Percentiles rank a stretch among this genome's conserved stretches.
These are phyloP conservation scores for Aquilaria sinensis DNA, from an alignment of 345 rosid species.

Conservation along the genomic window DNA sequence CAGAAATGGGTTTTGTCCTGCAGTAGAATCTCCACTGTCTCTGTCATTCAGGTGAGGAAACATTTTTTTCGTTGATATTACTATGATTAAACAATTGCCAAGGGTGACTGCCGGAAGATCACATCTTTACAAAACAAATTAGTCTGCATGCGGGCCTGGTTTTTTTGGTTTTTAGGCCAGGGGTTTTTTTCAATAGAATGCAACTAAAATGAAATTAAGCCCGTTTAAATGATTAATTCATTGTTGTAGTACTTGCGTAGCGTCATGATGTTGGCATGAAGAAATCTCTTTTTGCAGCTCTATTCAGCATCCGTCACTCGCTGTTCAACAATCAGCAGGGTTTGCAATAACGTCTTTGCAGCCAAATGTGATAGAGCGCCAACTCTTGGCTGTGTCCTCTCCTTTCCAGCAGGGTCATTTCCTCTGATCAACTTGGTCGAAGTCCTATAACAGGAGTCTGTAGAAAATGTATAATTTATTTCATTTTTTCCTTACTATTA, in stretches of 20 bases:
- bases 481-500: no score
- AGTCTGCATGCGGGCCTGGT: background rate
- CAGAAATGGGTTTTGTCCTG: conserved; percentile 39
- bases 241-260: background rate
- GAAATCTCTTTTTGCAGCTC: conserved; percentile 36
- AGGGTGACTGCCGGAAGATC: no score
- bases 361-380: conserved; percentile 58
- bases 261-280: background rate
- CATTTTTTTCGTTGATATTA: background rate
- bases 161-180: background rate
- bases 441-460: conserved; percentile 10
- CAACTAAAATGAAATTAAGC: no score
- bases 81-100: no score
- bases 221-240: no score
- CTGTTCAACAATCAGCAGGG: conserved; percentile 63
- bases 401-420: conserved; percentile 47
- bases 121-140: no score
- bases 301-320: conserved; percentile 56
- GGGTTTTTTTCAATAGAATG: background rate
- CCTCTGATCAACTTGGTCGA: conserved; percentile 25
- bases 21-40: conserved; percentile 74
- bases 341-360: conserved; percentile 53
- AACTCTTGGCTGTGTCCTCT: conserved; percentile 56
- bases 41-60: conserved; percentile 66
- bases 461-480: conserved; percentile 27